phyloP scores from a whole-genome alignment of 768 basidiomycete genomes.

The Stropharia rugosoannulata region DNA sequence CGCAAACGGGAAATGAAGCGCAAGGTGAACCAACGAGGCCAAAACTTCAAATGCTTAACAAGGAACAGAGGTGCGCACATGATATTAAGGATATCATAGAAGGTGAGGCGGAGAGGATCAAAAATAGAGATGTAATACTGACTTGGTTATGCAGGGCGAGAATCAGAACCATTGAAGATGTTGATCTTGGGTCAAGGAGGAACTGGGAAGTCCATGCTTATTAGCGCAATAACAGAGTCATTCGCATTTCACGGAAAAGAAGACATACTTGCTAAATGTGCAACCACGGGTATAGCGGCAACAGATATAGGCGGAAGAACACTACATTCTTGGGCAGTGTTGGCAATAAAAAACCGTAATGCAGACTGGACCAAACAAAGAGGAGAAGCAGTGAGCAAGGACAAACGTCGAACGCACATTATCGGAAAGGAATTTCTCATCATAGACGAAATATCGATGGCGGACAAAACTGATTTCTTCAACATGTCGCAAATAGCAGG shows the following conservation, averaged over 20 bases:
- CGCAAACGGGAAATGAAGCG: neutral
- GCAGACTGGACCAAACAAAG: neutral
- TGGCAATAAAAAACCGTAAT: slow-evolving; percentile 8
- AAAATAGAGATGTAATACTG: too few relatives aligned
- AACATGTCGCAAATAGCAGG: slow-evolving; percentile 18
- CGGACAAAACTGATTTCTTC: slow-evolving; percentile 22
- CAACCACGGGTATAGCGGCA: slow-evolving; percentile 39
- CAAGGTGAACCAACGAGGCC: neutral
- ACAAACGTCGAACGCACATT: slow-evolving; percentile 16
- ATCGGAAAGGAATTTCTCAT: slow-evolving; percentile 24
- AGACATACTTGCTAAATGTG: slow-evolving; percentile 30
- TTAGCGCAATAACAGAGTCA: slow-evolving; percentile 33
- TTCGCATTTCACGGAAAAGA: slow-evolving; percentile 19
- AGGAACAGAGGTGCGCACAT: slow-evolving; percentile 35
- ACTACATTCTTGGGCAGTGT: slow-evolving; percentile 28
- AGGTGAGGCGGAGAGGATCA: slow-evolving; percentile 7
- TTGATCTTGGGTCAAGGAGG: slow-evolving; percentile 40
- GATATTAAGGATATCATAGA: slow-evolving; percentile 25
- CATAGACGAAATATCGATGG: slow-evolving; percentile 44
- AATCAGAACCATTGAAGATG: slow-evolving; percentile 30
- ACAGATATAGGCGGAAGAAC: slow-evolving; percentile 37
- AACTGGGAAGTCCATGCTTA: slow-evolving; percentile 41
- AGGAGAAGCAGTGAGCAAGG: neutral
- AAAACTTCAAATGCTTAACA: slow-evolving; percentile 16
- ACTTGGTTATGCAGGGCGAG: too few relatives aligned